These are phyloP conservation scores for Piper betle DNA, from an alignment of 164 flowering plant species.

Conservation along the genomic window DNA sequence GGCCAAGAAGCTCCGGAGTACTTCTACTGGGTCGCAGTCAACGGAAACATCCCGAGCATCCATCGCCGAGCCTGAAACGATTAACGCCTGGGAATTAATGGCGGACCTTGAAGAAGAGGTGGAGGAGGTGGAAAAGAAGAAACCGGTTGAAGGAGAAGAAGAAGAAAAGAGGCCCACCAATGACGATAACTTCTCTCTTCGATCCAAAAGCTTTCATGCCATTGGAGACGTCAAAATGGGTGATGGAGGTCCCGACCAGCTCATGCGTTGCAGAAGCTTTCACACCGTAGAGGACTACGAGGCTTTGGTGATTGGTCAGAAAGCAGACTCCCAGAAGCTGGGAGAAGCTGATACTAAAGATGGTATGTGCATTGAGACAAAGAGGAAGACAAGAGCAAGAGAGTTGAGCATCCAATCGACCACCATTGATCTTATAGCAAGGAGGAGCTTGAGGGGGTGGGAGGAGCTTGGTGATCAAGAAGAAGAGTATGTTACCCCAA, in stretches of 20 bases:
- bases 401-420: conserved; percentile 7
- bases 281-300: neutral
- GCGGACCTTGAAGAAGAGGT: neutral
- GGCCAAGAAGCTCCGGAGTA: neutral
- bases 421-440: conserved; percentile 12
- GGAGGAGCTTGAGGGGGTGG: conserved; percentile 9
- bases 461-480: conserved; percentile 10
- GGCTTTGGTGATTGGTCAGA: neutral
- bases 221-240: neutral
- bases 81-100: neutral
- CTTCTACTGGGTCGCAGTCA: neutral
- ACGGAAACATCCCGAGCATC: neutral
- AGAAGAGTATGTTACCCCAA: conserved; percentile 20
- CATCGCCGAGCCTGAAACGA: neutral
- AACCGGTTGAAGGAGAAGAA: neutral
- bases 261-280: neutral
- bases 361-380: neutral
- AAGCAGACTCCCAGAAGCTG: no score
- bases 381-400: neutral
- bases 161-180: neutral
- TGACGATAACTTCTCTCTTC: neutral
- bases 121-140: neutral
- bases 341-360: no score
- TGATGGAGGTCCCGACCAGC: neutral
- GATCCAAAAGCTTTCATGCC: neutral